A percentile compares a stretch with the other conserved stretches of the same genome.
Evolutionary conservation across 2,329 filamentous ascomycete species (phyloP).

Genomic region (Metarhizium humberi): DNA sequence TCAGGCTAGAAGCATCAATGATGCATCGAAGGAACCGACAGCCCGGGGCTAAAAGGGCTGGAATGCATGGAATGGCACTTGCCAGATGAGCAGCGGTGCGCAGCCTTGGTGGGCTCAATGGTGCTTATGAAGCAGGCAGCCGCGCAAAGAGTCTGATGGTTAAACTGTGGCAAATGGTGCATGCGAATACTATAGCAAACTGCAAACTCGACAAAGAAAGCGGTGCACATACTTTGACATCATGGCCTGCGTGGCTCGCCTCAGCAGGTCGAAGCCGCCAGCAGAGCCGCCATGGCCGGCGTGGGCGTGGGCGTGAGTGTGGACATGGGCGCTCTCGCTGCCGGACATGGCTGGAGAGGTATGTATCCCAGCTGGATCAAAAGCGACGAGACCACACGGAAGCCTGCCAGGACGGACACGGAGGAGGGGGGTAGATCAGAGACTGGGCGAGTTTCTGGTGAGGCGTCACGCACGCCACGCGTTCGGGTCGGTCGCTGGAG

Average conservation of each 20-base stretch:
- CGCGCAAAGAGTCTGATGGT: neutral
- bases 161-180: neutral
- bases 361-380: neutral
- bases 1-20: no score
- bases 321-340: conserved; percentile 26
- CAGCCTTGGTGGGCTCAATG: no score
- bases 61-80: no score
- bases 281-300: conserved; percentile 16
- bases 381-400: neutral
- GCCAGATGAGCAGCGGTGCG: no score
- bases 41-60: no score
- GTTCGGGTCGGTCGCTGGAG: neutral
- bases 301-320: conserved; percentile 11
- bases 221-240: conserved; percentile 48
- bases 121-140: neutral
- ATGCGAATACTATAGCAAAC: neutral
- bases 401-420: neutral
- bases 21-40: no score
- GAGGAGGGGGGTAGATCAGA: neutral
- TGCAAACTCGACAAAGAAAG: conserved; percentile 3
- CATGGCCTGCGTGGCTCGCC: conserved; percentile 53
- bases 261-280: conserved; percentile 46
- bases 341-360: conserved; percentile 34
- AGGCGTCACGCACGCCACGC: neutral
- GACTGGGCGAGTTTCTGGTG: neutral